Conservation (phyloP, 75 land plant species). For the Picea glauca region DNA sequence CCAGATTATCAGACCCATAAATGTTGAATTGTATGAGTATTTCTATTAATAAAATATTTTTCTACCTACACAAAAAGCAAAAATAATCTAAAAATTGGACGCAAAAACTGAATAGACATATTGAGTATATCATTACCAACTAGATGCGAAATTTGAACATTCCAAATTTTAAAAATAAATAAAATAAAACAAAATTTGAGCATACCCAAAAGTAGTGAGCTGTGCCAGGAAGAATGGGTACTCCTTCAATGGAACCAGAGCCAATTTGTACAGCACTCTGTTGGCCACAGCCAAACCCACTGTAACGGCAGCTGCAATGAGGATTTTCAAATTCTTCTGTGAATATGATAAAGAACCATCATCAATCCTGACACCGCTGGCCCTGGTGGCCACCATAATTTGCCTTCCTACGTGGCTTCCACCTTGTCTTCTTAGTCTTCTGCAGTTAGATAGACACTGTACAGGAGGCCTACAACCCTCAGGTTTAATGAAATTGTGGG, state of each 20-base stretch:
- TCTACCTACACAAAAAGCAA: no score
- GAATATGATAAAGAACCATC: no score
- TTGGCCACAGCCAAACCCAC: constrained; percentile 64
- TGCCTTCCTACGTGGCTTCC: no score
- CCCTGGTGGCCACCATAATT: no score
- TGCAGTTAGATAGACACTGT: no score
- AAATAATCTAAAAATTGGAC: background rate
- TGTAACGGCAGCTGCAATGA: constrained; percentile 44
- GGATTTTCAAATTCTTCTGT: background rate
- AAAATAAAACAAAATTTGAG: background rate
- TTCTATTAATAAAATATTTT: no score
- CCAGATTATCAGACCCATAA: no score
- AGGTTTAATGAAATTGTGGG: no score
- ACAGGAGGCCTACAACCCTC: no score
- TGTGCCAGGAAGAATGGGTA: constrained; percentile 96
- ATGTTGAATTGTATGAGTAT: no score
- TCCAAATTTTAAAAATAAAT: background rate
- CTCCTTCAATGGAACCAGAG: constrained; percentile 77
- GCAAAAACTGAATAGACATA: background rate
- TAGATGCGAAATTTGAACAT: background rate
- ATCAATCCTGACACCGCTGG: no score
- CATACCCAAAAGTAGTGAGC: constrained; percentile 79
- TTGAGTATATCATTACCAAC: background rate
- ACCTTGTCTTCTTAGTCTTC: no score
- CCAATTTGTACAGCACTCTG: constrained; percentile 88